Evolutionary conservation across 2,329 filamentous ascomycete genomes (phyloP).

Genomic region (Ramichloridium luteum): DNA sequence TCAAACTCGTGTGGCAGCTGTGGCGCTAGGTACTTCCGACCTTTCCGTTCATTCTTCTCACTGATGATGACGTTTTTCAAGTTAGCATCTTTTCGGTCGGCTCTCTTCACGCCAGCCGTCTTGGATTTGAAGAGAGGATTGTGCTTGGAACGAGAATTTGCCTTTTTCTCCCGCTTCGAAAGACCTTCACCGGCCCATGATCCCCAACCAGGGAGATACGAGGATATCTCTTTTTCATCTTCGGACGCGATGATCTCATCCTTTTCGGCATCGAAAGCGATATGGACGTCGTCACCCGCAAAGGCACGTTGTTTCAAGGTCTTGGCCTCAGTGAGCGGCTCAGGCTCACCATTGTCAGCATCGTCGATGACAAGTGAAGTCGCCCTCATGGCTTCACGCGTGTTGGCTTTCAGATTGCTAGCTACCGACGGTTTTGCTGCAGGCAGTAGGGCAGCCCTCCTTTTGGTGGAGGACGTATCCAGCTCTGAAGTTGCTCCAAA

Average conservation of each 20-base stretch:
- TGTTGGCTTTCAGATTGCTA: constrained; percentile 6
- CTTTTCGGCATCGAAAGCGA: constrained; percentile 74
- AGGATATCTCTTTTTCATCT: constrained; percentile 69
- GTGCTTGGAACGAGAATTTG: constrained; percentile 39
- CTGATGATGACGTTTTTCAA: constrained; percentile 80
- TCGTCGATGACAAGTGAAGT: too few species aligned
- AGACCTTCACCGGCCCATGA: constrained; percentile 79
- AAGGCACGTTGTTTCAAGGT: constrained; percentile 71
- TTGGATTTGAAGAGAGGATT: constrained; percentile 47
- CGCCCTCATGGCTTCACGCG: too few species aligned
- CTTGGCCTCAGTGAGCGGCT: constrained; percentile 34
- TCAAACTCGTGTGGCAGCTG: constrained; percentile 84
- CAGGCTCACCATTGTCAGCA: constrained; percentile 12
- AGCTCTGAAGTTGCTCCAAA: too few species aligned
- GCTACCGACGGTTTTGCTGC: too few species aligned
- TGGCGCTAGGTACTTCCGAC: constrained; percentile 73
- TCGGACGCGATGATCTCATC: constrained; percentile 57
- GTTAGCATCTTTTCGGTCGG: constrained; percentile 70
- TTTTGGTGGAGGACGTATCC: too few species aligned
- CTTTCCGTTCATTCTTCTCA: constrained; percentile 85
- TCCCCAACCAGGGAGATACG: constrained; percentile 88
- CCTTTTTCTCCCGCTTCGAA: constrained; percentile 54
- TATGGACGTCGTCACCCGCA: constrained; percentile 72
- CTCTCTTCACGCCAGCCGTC: constrained; percentile 55
- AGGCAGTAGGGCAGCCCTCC: too few species aligned